Evolutionary conservation across 2,329 filamentous ascomycete species (phyloP).

Genomic region (Fusarium concolor): DNA sequence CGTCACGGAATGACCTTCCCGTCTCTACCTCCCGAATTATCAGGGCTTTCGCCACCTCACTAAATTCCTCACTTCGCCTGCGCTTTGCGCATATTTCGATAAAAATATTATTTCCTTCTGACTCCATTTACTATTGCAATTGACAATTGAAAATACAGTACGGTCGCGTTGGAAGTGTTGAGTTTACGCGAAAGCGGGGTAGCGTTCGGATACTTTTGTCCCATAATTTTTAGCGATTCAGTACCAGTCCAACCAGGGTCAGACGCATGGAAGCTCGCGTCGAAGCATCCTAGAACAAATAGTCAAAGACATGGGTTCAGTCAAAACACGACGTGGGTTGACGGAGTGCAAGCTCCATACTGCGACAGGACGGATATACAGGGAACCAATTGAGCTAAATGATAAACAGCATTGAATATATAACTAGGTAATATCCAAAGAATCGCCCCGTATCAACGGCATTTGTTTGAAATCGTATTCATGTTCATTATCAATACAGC

Average conservation of each 20-base stretch:
- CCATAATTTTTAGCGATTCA: slow-evolving; percentile 10
- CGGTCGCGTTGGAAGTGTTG: too few relatives aligned
- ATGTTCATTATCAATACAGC: slow-evolving; percentile 29
- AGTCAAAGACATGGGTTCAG: neutral
- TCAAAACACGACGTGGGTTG: neutral
- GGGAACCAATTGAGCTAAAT: neutral
- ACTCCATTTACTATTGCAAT: too few relatives aligned
- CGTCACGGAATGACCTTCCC: too few relatives aligned
- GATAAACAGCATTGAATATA: too few relatives aligned
- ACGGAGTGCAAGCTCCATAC: neutral
- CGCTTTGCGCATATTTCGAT: too few relatives aligned
- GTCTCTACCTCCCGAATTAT: too few relatives aligned
- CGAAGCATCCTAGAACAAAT: slow-evolving; percentile 31
- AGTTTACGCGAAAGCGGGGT: too few relatives aligned
- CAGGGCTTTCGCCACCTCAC: too few relatives aligned
- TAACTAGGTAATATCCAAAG: neutral
- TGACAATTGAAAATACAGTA: too few relatives aligned
- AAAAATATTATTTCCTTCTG: too few relatives aligned
- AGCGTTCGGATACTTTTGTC: too few relatives aligned
- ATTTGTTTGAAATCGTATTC: slow-evolving; percentile 2
- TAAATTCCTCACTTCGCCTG: too few relatives aligned
- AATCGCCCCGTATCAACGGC: neutral
- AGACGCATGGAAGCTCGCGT: slow-evolving; percentile 20
- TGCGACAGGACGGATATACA: neutral
- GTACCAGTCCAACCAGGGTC: slow-evolving; percentile 1